Conservation (phyloP, 257 asterid species). For the Capsicum pubescens region DNA sequence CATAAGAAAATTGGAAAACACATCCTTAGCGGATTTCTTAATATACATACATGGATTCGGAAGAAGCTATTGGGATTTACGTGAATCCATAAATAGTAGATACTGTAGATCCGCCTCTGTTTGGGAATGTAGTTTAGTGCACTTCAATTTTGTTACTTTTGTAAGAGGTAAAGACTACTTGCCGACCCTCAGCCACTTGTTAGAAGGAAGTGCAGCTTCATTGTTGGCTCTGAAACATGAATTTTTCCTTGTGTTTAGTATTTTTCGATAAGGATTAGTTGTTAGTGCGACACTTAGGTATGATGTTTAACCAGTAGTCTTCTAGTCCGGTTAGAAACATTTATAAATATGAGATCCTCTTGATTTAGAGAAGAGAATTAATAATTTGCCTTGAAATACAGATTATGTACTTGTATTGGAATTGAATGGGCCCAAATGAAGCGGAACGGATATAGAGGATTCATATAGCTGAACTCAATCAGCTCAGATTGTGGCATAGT, state of each 20-base stretch:
- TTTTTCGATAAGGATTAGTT: background rate
- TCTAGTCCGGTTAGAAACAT: background rate
- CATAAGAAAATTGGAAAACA: too few relatives aligned
- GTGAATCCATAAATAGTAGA: background rate
- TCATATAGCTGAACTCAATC: background rate
- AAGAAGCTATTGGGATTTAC: background rate
- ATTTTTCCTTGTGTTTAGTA: background rate
- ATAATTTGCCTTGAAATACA: slow-evolving; percentile 2
- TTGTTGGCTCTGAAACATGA: background rate
- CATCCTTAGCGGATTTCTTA: background rate
- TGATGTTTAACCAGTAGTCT: background rate
- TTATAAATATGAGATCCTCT: background rate
- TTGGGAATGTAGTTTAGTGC: background rate
- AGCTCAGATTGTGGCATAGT: background rate
- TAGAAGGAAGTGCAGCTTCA: too few relatives aligned
- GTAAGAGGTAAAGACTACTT: background rate
- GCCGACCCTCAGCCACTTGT: too few relatives aligned
- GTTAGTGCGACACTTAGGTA: background rate
- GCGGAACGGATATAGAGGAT: background rate
- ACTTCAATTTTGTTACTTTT: background rate
- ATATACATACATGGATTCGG: background rate
- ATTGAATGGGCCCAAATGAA: background rate
- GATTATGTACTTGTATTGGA: background rate
- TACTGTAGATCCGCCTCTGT: background rate
- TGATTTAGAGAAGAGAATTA: background rate